Percentiles rank a stretch among this genome's conserved stretches.
phyloP scores from a whole-genome alignment of 139 green algal genomes.

The Chlorella sp. region DNA sequence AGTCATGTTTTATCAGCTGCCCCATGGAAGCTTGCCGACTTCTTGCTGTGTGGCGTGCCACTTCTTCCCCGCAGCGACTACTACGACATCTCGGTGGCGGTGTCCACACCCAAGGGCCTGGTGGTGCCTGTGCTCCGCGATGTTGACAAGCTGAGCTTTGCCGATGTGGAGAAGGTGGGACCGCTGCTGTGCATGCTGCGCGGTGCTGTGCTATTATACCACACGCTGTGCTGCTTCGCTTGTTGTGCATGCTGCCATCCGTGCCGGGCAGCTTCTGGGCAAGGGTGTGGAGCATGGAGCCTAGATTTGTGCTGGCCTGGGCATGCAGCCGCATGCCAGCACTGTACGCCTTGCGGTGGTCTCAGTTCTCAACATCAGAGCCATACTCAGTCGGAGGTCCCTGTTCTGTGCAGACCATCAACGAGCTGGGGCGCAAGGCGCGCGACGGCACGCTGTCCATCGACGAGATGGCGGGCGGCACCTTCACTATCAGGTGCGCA shows the following conservation, averaged over 20 bases:
- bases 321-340: too few species aligned
- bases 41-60: too few species aligned
- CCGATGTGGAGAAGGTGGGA: slow-evolving; percentile 94
- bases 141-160: slow-evolving; percentile 88
- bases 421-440: slow-evolving; percentile 93
- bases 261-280: too few species aligned
- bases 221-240: too few species aligned
- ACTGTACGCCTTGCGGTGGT: too few species aligned
- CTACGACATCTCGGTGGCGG: slow-evolving; percentile 94
- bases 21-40: too few species aligned
- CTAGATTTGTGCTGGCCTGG: too few species aligned
- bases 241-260: too few species aligned
- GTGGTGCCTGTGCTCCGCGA: slow-evolving; percentile 95
- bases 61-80: slow-evolving; percentile 70
- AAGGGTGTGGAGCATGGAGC: too few species aligned
- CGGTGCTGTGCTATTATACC: too few species aligned
- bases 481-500: slow-evolving; percentile 95
- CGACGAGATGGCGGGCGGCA: slow-evolving; percentile 99
- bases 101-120: slow-evolving; percentile 96
- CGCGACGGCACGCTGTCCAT: slow-evolving; percentile 95
- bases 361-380: not conserved
- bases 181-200: not conserved
- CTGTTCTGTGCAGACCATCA: slow-evolving; percentile 71
- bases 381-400: not conserved
- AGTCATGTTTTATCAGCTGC: too few species aligned